Evolutionary conservation across 208 protist genomes (phyloP), one percentile per base, ranked within the genome.

Genomic region (Acanthamoeba polyphaga): DNA sequence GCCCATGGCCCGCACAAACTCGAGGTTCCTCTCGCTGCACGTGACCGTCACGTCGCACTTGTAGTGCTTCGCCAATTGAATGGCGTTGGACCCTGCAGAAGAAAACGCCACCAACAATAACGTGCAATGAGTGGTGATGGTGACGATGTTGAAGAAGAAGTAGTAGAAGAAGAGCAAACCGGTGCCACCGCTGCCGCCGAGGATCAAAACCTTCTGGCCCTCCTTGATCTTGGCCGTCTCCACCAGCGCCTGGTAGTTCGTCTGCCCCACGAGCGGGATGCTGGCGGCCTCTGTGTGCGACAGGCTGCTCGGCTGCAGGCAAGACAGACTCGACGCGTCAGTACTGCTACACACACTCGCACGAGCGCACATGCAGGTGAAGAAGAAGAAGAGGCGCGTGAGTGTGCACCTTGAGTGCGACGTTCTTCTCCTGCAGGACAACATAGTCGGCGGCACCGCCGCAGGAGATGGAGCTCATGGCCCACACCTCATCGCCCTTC

Each of bases 31-130:
- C 46, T 34, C 49, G 76, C 76, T 85, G 76, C 76, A 85, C 8
- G 76, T 85, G 24, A 32, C 76, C 49, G 49, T 85, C 19, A 85
- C 76, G 1, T 85, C 46, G 27, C 46, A 49, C 27, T 58, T 58
- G 76, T 85, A 58, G 49, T 85, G 76, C 76, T 85, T 85, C 38
- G 76, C 76, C 38, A 85, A 19, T 38, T 85, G 76, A 27, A 85
- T 58, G 76, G 76, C 76, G 19, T 60, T 85, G 76, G 76, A 85
- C 46, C 76, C 76, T 72, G 66, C 29, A 9, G 15, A n/a, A 19
- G 22, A n/a, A n/a, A n/a, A n/a, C n/a, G n/a, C n/a, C 53, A 3
- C 53, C 9, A 12, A 58, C 53, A 58, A 12, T 22, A 19, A n/a
- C 60, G 60, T 49, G 60, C 60, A n/a, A 66, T 66, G 4, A 72